Evolutionary conservation across 495 filamentous ascomycete genomes (phyloP).

Genomic region (Hypoxylon subgilvum): DNA sequence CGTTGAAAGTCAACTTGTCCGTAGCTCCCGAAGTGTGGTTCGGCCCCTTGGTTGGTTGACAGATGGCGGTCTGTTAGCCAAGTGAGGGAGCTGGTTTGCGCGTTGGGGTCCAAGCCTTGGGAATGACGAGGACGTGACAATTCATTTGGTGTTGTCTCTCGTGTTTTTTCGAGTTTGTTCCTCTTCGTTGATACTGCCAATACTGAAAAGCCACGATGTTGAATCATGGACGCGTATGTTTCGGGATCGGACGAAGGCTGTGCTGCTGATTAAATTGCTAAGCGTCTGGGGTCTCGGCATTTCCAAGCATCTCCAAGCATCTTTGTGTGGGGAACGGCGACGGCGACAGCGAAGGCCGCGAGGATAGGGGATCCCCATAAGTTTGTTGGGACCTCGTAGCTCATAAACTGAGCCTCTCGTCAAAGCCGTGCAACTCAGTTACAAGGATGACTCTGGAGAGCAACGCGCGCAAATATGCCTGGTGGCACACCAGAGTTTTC

Average conservation of each 20-base stretch:
- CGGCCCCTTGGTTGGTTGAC: conserved; percentile 1
- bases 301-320: too few species aligned
- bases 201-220: not conserved
- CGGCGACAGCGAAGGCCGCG: conserved; percentile 22
- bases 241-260: conserved; percentile 8
- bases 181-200: too few species aligned
- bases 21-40: conserved; percentile 26
- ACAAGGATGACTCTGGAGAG: conserved; percentile 11
- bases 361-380: conserved; percentile 5
- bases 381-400: conserved; percentile 4
- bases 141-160: conserved; percentile 2
- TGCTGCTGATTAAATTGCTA: conserved; percentile 1
- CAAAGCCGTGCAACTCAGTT: conserved; percentile 3
- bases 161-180: too few species aligned
- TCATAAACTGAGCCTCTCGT: conserved; percentile 24
- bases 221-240: conserved; percentile 8
- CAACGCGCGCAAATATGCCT: not conserved
- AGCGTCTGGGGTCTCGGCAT: too few species aligned
- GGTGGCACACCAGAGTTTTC: conserved; percentile 17
- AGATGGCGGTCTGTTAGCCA: not conserved
- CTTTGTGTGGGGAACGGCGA: conserved; percentile 3
- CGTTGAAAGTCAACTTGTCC: conserved; percentile 1
- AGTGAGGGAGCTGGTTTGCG: not conserved
- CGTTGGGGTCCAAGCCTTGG: conserved; percentile 28
- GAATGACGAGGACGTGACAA: conserved; percentile 20